phyloP scores from a whole-genome alignment of 2,329 filamentous ascomycete genomes.

The Acarospora socialis region DNA sequence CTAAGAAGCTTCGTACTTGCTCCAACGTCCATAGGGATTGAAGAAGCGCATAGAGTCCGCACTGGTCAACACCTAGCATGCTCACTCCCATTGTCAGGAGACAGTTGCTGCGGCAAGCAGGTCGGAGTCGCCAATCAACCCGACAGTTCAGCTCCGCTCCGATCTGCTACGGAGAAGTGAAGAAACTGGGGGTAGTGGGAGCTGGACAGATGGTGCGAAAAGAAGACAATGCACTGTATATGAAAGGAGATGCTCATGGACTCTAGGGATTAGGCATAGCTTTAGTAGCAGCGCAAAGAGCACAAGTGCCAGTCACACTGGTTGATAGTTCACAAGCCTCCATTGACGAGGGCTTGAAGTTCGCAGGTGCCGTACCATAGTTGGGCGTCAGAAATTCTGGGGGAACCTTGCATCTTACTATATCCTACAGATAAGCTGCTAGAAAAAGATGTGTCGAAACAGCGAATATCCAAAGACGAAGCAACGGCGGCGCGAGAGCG shows the following conservation, averaged over 20 bases:
- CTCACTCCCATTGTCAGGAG: neutral
- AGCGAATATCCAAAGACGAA: conserved; percentile 67
- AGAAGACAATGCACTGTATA: neutral
- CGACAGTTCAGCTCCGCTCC: conserved; percentile 58
- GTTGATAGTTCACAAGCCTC: conserved; percentile 75
- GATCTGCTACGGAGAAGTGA: conserved; percentile 55
- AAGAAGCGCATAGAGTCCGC: too few species aligned
- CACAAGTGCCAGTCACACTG: conserved; percentile 68
- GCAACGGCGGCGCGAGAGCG: conserved; percentile 59
- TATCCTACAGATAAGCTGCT: conserved; percentile 65
- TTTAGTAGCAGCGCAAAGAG: conserved; percentile 76
- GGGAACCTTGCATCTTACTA: conserved; percentile 2
- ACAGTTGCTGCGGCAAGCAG: too few species aligned
- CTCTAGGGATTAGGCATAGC: conserved; percentile 83
- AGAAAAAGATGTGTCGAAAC: conserved; percentile 80
- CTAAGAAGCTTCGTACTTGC: too few species aligned
- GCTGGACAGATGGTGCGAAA: conserved; percentile 81
- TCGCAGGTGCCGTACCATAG: conserved; percentile 50
- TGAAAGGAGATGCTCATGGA: conserved; percentile 10
- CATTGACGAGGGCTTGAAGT: conserved; percentile 75
- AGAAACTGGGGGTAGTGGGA: conserved; percentile 79
- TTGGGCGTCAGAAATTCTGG: neutral
- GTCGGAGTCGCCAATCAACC: conserved; percentile 22
- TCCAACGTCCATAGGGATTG: too few species aligned
- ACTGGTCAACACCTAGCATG: too few species aligned